Conservation (phyloP, 108 stramenopile genomes). For the Heterococcus sp. region DNA sequence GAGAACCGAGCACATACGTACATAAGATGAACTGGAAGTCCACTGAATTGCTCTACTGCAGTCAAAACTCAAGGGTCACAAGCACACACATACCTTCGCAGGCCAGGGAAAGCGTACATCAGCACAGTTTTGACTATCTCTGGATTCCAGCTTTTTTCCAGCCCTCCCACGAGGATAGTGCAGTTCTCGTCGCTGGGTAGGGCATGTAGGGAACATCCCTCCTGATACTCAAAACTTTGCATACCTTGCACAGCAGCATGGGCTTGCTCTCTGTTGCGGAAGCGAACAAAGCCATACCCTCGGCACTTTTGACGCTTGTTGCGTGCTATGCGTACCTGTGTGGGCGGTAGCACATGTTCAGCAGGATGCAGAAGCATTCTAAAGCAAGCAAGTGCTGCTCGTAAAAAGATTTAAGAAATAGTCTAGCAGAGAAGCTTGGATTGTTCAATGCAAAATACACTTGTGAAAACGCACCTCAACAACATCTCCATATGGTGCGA, state of each 20-base stretch:
- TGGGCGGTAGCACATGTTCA: too few species aligned
- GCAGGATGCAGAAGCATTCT: too few species aligned
- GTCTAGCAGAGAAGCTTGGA: too few species aligned
- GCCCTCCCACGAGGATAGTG: slow-evolving; percentile 28
- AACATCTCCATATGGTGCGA: slow-evolving; percentile 29
- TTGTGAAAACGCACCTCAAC: slow-evolving; percentile 33
- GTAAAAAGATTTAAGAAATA: too few species aligned
- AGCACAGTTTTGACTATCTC: too few species aligned
- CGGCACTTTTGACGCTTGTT: slow-evolving; percentile 32
- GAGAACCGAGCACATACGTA: too few species aligned
- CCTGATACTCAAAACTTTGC: slow-evolving; percentile 40
- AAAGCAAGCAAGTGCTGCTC: too few species aligned
- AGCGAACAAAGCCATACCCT: slow-evolving; percentile 37
- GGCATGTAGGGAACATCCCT: slow-evolving; percentile 31
- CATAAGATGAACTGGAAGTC: too few species aligned
- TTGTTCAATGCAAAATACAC: too few species aligned
- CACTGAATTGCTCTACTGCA: too few species aligned
- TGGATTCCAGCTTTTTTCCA: slow-evolving; percentile 28
- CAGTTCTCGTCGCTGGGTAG: slow-evolving; percentile 33
- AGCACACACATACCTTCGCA: neutral
- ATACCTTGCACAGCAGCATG: slow-evolving; percentile 30
- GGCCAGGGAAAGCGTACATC: neutral
- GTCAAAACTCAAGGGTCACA: neutral
- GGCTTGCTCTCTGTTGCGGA: slow-evolving; percentile 38
- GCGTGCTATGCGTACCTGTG: too few species aligned